These are phyloP conservation scores for Verticillium nonalfalfae DNA, from an alignment of 2,329 filamentous ascomycete genomes.

Conservation along the genomic window DNA sequence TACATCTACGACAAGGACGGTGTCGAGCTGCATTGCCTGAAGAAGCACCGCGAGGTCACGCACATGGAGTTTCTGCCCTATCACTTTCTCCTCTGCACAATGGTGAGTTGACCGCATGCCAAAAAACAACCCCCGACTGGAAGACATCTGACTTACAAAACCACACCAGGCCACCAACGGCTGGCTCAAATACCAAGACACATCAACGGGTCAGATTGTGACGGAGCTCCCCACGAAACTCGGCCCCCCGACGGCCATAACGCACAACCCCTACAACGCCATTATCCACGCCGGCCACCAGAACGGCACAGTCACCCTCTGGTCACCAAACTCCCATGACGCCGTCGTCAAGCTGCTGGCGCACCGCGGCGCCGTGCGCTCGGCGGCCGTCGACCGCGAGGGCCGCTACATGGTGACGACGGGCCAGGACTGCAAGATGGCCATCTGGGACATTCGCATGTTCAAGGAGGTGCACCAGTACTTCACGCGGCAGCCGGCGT, in stretches of 20 bases:
- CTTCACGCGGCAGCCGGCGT: slow-evolving; percentile 74
- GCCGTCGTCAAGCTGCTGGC: slow-evolving; percentile 87
- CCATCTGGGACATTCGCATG: slow-evolving; percentile 93
- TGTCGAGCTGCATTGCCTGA: slow-evolving; percentile 85
- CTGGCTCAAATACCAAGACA: slow-evolving; percentile 89
- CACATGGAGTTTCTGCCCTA: slow-evolving; percentile 96
- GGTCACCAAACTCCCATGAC: slow-evolving; percentile 86
- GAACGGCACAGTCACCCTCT: slow-evolving; percentile 89
- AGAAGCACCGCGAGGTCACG: slow-evolving; percentile 84
- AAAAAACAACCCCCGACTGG: too few relatives aligned
- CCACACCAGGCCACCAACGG: slow-evolving; percentile 63
- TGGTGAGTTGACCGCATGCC: slow-evolving; percentile 45
- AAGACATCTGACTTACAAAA: slow-evolving; percentile 12
- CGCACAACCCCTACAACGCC: slow-evolving; percentile 88
- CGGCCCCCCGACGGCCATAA: slow-evolving; percentile 75
- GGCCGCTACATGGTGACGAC: slow-evolving; percentile 94
- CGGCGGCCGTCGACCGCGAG: slow-evolving; percentile 78
- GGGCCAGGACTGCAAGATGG: slow-evolving; percentile 84
- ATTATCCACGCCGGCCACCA: slow-evolving; percentile 90
- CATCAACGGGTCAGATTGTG: slow-evolving; percentile 85
- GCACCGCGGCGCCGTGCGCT: slow-evolving; percentile 82
- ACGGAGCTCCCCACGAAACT: slow-evolving; percentile 79
- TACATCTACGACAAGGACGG: slow-evolving; percentile 94
- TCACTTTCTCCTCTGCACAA: slow-evolving; percentile 85
- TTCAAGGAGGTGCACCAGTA: slow-evolving; percentile 91